Percentiles rank a stretch among this genome's conserved stretches.
phyloP scores from a whole-genome alignment of 805 yeast species.

The Nakazawaea populi region DNA sequence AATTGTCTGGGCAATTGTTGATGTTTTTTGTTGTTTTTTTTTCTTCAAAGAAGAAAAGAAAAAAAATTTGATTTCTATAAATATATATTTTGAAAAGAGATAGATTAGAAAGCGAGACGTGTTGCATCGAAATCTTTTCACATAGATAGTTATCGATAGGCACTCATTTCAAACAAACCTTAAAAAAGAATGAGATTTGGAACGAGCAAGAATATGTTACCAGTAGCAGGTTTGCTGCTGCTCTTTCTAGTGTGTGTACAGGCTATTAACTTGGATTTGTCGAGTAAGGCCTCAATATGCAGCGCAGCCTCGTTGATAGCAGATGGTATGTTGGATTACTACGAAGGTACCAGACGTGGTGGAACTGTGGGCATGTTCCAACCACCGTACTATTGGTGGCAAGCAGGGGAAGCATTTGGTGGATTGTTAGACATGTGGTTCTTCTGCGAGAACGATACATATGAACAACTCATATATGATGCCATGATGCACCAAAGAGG shows the following conservation, averaged over 20 bases:
- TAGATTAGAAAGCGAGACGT: too few relatives aligned
- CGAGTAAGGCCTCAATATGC: conserved; percentile 33
- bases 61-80: neutral
- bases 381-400: conserved; percentile 97
- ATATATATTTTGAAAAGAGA: too few relatives aligned
- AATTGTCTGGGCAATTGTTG: neutral
- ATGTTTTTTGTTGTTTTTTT: neutral
- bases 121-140: neutral
- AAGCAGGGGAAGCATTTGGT: conserved; percentile 96
- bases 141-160: neutral
- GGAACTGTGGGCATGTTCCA: conserved; percentile 84
- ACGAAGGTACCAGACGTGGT: conserved; percentile 58
- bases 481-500: conserved; percentile 75
- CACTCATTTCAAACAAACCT: too few relatives aligned
- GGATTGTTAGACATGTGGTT: conserved; percentile 73
- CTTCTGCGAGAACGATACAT: conserved; percentile 65
- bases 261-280: conserved; percentile 2
- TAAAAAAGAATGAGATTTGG: neutral
- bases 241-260: neutral
- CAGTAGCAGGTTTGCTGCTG: neutral
- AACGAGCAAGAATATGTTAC: neutral
- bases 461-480: conserved; percentile 47
- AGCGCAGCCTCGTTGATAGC: conserved; percentile 47
- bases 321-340: conserved; percentile 63
- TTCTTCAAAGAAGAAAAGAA: too few relatives aligned